phyloP scores from a whole-genome alignment of 768 basidiomycete species.

The Agaricus sinodeliciosus region DNA sequence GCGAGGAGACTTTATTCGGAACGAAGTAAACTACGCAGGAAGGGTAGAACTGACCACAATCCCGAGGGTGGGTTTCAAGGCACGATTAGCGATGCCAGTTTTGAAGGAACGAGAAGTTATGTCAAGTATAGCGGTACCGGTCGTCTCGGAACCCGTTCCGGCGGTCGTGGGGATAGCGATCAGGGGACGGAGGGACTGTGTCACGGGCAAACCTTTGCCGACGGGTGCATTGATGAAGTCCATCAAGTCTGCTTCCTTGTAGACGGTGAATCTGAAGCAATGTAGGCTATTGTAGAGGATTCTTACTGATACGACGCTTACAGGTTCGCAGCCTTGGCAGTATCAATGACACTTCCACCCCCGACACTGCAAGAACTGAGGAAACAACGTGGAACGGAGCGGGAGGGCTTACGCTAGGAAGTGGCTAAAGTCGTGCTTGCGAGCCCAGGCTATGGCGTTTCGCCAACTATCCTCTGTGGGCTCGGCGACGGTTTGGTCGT shows the following conservation, averaged over 20 bases:
- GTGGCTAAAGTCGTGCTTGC: conserved; percentile 85
- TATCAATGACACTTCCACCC: conserved; percentile 94
- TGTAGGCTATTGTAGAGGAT: conserved; percentile 1
- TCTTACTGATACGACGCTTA: conserved; percentile 22
- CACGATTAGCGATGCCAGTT: conserved; percentile 91
- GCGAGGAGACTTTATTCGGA: not conserved
- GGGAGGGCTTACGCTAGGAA: conserved; percentile 68
- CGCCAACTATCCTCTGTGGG: conserved; percentile 90
- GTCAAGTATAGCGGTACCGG: conserved; percentile 90
- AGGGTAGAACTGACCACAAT: conserved; percentile 44
- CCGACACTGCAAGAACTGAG: conserved; percentile 51
- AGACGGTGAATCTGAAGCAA: conserved; percentile 67
- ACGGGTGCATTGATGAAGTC: conserved; percentile 97
- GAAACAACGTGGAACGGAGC: not conserved
- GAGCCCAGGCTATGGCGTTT: conserved; percentile 83
- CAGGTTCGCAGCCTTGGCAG: conserved; percentile 92
- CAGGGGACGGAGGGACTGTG: conserved; percentile 67
- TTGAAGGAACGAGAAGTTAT: conserved; percentile 91
- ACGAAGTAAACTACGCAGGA: not conserved
- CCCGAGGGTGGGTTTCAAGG: conserved; percentile 84
- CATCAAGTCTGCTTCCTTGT: conserved; percentile 87
- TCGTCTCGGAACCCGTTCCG: conserved; percentile 93
- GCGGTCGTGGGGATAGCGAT: conserved; percentile 75
- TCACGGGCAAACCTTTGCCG: conserved; percentile 85
- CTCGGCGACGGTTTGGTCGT: conserved; percentile 77